These are phyloP conservation scores for Lactifluus volemus DNA, from an alignment of 768 basidiomycete genomes.

Conservation along the genomic window DNA sequence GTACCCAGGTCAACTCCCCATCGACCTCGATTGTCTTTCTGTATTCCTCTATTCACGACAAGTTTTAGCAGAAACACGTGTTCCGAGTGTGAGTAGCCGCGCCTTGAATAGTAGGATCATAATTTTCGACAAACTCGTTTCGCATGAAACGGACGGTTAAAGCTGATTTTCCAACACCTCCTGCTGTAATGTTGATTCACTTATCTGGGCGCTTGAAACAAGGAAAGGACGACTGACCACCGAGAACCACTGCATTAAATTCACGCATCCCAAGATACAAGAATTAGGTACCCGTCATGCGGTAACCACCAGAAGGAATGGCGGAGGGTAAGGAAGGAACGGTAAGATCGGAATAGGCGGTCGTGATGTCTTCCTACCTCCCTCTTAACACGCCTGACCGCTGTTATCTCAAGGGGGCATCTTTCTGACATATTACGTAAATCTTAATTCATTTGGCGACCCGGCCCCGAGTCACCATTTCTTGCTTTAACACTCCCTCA, in stretches of 20 bases:
- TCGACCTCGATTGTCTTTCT: conserved; percentile 57
- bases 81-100: conserved; percentile 3
- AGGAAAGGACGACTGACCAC: conserved; percentile 40
- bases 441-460: background rate
- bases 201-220: background rate
- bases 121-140: conserved; percentile 64
- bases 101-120: conserved; percentile 86
- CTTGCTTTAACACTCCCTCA: background rate
- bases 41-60: conserved; percentile 52
- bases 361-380: background rate
- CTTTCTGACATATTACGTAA: background rate
- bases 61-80: background rate
- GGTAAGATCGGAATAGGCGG: background rate
- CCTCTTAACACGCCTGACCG: background rate
- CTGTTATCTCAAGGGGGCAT: background rate
- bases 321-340: background rate
- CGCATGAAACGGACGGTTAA: conserved; percentile 72
- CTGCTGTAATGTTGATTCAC: conserved; percentile 38
- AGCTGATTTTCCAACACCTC: conserved; percentile 85
- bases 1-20: conserved; percentile 51
- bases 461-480: too few species aligned
- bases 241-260: conserved; percentile 73
- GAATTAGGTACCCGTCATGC: conserved; percentile 15
- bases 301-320: conserved; percentile 12
- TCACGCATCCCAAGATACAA: conserved; percentile 42